Base-by-base conservation (phyloP, 352 stramenopile species). In the Pythium phragmiticola region DNA sequence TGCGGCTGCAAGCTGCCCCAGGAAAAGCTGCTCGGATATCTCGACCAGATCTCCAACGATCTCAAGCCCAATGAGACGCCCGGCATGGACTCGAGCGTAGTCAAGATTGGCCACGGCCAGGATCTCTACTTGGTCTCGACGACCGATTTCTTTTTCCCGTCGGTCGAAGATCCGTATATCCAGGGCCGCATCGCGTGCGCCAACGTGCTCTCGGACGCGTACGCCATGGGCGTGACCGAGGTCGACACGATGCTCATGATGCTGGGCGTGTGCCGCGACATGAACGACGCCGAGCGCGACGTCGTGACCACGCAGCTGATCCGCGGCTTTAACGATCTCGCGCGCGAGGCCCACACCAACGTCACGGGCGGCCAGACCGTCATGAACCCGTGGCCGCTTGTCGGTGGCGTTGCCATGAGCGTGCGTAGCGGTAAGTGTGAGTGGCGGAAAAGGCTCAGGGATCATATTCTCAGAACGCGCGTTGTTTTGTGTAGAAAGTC, bases 201-300 rank as follows among this genome's bases (percentile, higher is more conserved):
- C 55, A 98, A 98, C 67, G 94, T 98, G 37, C 76, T 98, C 47
- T 97, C 88, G 49, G 94, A 98, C 74, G 86, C 94, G 53, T 98
- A 98, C 73, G 92, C 94, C 30, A 97, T 98, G 83, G 94, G 94
- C 54, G 88, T 98, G 19, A 96, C 90, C 7, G 82, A 98, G 41
- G 90, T 96, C 60, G 94, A 98, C 76, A 98, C 95, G 63, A 94
- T 98, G 72, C 78, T 98, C 53, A 98, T 98, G 95, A 89, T 96
- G 41, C 80, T 98, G 26, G 92, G 91, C 23, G 91, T 97, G 0
- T 98, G 85, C 57, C 80, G 88, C 19, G 89, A 97, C 59, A 98
- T 98, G 95, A 87, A 70, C 19, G 86, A 95, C 45, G 82, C 92
- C 17, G 84, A 98, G 65, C 85, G 93, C 49, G 89, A 94, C 52